These are phyloP conservation scores for Citrus trifoliata DNA, from an alignment of 345 rosid species.

Conservation along the genomic window DNA sequence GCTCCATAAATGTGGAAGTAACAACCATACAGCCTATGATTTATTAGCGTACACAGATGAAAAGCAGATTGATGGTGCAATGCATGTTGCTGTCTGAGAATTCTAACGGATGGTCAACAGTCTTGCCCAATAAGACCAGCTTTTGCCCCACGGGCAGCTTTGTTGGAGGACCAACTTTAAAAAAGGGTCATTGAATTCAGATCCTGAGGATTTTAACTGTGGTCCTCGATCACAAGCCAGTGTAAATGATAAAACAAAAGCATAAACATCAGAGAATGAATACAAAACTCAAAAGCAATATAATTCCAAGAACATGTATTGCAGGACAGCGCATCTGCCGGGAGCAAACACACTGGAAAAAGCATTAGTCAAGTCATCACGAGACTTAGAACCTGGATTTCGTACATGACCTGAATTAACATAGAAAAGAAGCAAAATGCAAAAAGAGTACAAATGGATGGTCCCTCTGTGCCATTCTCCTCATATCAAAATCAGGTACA, in stretches of 20 bases:
- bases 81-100: neutral
- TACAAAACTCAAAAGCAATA: neutral
- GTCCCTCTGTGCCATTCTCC: neutral
- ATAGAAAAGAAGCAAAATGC: neutral
- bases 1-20: conserved; percentile 8
- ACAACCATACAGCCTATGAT: neutral
- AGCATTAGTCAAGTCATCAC: neutral
- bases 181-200: neutral
- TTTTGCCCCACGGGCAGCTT: neutral
- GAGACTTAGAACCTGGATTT: neutral
- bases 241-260: neutral
- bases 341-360: neutral
- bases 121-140: neutral
- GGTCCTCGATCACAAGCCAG: neutral
- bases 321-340: conserved; percentile 1
- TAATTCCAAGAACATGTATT: neutral
- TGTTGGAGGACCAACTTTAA: neutral
- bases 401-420: neutral
- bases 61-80: conserved; percentile 1
- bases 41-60: neutral
- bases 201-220: neutral
- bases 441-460: neutral
- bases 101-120: neutral
- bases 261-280: neutral
- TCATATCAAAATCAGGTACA: neutral